These are phyloP conservation scores for Amaranthus cruentus DNA, from an alignment of 148 eudicot genomes.

Conservation along the genomic window DNA sequence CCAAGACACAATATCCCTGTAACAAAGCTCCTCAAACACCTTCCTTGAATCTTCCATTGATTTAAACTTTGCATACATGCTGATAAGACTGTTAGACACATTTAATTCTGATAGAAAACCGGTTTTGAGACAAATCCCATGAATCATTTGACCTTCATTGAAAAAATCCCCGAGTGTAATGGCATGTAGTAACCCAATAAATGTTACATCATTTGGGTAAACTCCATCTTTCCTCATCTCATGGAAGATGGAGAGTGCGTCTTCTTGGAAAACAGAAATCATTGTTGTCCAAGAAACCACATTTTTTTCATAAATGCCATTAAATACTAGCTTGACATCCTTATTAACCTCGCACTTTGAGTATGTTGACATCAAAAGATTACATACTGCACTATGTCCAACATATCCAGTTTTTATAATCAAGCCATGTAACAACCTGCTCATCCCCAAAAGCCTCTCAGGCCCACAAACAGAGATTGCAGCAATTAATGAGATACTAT, in stretches of 20 bases:
- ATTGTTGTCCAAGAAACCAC: conserved; percentile 93
- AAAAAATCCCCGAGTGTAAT: conserved; percentile 38
- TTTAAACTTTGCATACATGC: conserved; percentile 81
- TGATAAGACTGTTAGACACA: conserved; percentile 71
- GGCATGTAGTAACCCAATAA: conserved; percentile 66
- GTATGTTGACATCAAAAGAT: conserved; percentile 72
- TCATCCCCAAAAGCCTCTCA: conserved; percentile 48
- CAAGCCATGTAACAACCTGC: conserved; percentile 62
- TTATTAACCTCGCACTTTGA: conserved; percentile 52
- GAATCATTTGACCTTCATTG: conserved; percentile 66
- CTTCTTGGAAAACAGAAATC: conserved; percentile 58
- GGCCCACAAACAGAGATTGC: conserved; percentile 70
- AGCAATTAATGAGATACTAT: conserved; percentile 74
- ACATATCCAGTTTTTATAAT: conserved; percentile 51
- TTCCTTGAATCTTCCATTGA: conserved; percentile 50
- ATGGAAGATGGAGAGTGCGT: conserved; percentile 50
- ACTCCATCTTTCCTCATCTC: conserved; percentile 70
- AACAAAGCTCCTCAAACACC: conserved; percentile 54
- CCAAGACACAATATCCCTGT: conserved; percentile 62
- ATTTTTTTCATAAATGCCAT: conserved; percentile 51
- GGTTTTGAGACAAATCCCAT: conserved; percentile 61
- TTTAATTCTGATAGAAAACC: conserved; percentile 49
- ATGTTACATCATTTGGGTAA: conserved; percentile 76
- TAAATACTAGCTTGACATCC: conserved; percentile 59
- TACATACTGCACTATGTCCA: conserved; percentile 51